Base-by-base conservation (phyloP, 257 asterid genomes). In the Fraxinus quadrangulata region DNA sequence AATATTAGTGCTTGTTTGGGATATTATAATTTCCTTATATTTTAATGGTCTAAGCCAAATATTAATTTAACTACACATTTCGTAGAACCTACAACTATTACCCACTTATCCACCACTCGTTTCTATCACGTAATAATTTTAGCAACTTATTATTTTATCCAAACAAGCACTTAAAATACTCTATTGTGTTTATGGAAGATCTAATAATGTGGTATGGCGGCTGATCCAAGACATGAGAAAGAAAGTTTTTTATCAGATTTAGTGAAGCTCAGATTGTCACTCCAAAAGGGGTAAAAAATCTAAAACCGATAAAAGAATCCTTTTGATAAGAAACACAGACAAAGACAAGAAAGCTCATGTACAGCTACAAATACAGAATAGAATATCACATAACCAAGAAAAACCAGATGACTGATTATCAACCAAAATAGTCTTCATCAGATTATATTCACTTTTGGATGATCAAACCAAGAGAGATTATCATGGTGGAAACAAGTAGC, bases 381-480 rank as follows among this genome's bases (percentile, higher is more conserved):
- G 30, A 61, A 2, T 61, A 61, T 61, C 31, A 30, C 69, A 73
- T 31, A 56, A 74, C 45, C 56, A 73, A 65, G 65, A 77, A 67
- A 54, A 28, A 71, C 67, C 1, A 74, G 56, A 77, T 59, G 30
- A 73, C 45, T 42, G 33, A 5, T 3, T 19, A 54, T 16, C 54
- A 5, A 10, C 21, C 17, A 16, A 12, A 70, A 39, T 34, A 37
- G 42, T 34, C 66, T 72, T 9, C 39, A 73, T 34, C 70, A 21
- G 70, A 21, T 56, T 30, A 26, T 30, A 67, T 73, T 63, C 36
- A 56, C 67, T 74, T 75, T 63, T 63, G 19, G 70, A 65, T 81
- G 69, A 76, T 45, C 73, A 78, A 66, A 10, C 67, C 45, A 66
- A 59, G 54, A 76, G 73, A 77, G 78, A 72, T 17, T 65, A 40